phyloP scores from a whole-genome alignment of 2,329 filamentous ascomycete genomes.

The Aspergillus persii region DNA sequence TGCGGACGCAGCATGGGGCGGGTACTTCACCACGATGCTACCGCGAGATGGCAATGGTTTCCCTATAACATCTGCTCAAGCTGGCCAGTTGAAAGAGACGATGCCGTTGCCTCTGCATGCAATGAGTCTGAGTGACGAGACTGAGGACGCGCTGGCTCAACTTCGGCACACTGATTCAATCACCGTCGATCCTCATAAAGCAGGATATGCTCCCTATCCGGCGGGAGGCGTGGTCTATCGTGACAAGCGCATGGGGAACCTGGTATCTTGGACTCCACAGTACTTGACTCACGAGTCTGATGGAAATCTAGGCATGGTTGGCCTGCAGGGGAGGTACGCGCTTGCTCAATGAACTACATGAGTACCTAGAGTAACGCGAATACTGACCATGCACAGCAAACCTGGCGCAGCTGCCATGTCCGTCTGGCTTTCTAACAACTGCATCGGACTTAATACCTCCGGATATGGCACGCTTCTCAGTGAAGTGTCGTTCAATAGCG shows the following conservation, averaged over 20 bases:
- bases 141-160: conserved; percentile 40
- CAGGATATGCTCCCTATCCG: conserved; percentile 49
- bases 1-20: conserved; percentile 52
- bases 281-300: conserved; percentile 41
- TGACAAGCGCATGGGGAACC: conserved; percentile 44
- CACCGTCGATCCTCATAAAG: conserved; percentile 51
- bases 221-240: conserved; percentile 47
- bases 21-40: conserved; percentile 50
- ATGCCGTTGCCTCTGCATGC: conserved; percentile 26
- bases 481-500: conserved; percentile 47
- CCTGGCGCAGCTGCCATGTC: conserved; percentile 48
- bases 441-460: conserved; percentile 40
- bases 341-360: not conserved
- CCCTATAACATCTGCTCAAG: not conserved
- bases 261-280: conserved; percentile 47
- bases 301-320: conserved; percentile 44
- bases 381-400: conserved; percentile 34
- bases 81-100: not conserved
- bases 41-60: conserved; percentile 17
- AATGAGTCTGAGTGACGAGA: conserved; percentile 5
- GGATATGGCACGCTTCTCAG: conserved; percentile 46
- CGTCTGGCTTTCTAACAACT: conserved; percentile 46
- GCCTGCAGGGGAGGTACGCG: conserved; percentile 40
- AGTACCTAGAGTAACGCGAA: not conserved
- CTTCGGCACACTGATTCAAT: conserved; percentile 45